Conservation (phyloP, 495 filamentous ascomycete species). For the Endocarpon pusillum region DNA sequence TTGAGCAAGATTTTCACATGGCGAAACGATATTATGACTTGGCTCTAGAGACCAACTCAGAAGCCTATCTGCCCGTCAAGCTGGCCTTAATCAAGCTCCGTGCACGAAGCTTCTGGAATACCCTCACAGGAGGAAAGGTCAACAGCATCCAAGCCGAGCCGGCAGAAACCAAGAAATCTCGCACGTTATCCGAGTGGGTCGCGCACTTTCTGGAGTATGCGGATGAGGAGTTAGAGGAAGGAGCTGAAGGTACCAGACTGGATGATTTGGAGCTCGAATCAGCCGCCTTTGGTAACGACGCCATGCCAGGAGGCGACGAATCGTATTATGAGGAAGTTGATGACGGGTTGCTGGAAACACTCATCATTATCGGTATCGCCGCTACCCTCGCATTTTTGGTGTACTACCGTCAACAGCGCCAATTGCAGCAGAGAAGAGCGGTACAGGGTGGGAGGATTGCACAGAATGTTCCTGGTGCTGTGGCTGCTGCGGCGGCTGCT, state of each 20-base stretch:
- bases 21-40: conserved; percentile 93
- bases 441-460: conserved; percentile 23
- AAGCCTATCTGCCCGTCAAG: conserved; percentile 89
- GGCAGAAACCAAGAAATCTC: conserved; percentile 44
- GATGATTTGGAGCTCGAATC: conserved; percentile 37
- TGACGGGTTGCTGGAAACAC: conserved; percentile 55
- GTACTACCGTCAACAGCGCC: conserved; percentile 67
- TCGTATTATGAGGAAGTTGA: conserved; percentile 40
- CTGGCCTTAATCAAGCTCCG: conserved; percentile 76
- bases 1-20: conserved; percentile 91
- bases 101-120: conserved; percentile 80
- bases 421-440: conserved; percentile 32
- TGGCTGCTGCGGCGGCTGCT: conserved; percentile 21
- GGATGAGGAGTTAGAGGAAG: conserved; percentile 20
- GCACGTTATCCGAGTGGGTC: conserved; percentile 71
- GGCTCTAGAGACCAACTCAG: conserved; percentile 74
- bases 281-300: conserved; percentile 38
- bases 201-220: conserved; percentile 67
- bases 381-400: conserved; percentile 60
- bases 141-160: conserved; percentile 83
- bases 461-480: conserved; percentile 5
- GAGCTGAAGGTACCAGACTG: conserved; percentile 11
- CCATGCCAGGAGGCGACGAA: conserved; percentile 29
- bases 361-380: conserved; percentile 65
- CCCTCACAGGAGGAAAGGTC: conserved; percentile 68